A percentile compares a stretch with the other conserved stretches of the same genome.
phyloP scores from a whole-genome alignment of 1,284 basidiomycete species.

The Chalciporus sp. region DNA sequence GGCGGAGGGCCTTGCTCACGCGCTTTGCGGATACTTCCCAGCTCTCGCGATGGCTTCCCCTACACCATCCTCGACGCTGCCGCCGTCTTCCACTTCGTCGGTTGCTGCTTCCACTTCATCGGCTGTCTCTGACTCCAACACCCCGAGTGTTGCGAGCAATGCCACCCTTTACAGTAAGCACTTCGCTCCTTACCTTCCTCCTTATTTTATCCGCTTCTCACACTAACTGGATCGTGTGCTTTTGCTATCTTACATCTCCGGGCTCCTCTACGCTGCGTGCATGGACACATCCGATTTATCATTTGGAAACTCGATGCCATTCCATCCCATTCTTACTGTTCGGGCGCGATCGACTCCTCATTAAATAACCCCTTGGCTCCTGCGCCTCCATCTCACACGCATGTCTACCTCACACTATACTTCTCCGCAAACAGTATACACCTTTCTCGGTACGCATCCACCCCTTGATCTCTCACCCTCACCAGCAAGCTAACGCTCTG shows the following conservation, averaged over 20 bases:
- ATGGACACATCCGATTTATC: background rate
- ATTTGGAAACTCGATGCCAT: background rate
- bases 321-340: background rate
- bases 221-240: conserved; percentile 16
- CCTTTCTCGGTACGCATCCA: conserved; percentile 32
- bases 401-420: conserved; percentile 10
- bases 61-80: background rate
- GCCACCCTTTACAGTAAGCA: conserved; percentile 33
- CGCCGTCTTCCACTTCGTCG: background rate
- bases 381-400: background rate
- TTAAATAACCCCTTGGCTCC: background rate
- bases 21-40: conserved; percentile 5
- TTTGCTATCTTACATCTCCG: conserved; percentile 10
- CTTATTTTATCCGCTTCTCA: conserved; percentile 17
- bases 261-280: background rate
- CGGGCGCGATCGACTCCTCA: conserved; percentile 7
- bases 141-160: conserved; percentile 17
- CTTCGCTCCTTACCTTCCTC: background rate
- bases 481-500: conserved; percentile 6
- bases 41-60: conserved; percentile 15
- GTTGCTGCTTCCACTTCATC: background rate
- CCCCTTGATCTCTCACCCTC: background rate
- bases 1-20: background rate
- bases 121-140: background rate
- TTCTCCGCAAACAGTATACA: conserved; percentile 27